A percentile compares a stretch with the other conserved stretches of the same genome.
Conservation (phyloP, 441 rosid genomes). For the Theobroma grandiflorum region DNA sequence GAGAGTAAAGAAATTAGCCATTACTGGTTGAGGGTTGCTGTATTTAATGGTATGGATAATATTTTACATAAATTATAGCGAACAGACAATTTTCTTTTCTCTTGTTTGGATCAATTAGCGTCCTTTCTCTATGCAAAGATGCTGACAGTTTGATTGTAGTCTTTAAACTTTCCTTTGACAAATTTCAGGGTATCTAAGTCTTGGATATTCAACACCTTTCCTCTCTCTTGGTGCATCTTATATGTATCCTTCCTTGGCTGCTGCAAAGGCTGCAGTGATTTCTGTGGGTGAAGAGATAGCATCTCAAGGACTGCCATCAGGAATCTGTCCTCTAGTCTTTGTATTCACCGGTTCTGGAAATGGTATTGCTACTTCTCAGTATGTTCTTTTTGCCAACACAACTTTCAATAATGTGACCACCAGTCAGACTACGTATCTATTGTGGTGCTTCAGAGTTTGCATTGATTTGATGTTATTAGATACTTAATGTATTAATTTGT, state of each 20-base stretch:
- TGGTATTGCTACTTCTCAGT: constrained; percentile 50
- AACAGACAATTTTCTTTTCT: background rate
- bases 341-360: constrained; percentile 89
- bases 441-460: constrained; percentile 3
- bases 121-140: background rate
- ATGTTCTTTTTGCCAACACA: background rate
- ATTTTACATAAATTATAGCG: background rate
- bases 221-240: constrained; percentile 86
- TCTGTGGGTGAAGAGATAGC: constrained; percentile 94
- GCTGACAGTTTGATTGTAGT: constrained; percentile 9
- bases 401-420: constrained; percentile 15
- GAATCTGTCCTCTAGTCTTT: constrained; percentile 90
- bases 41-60: no score
- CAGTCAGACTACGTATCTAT: background rate
- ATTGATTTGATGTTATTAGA: background rate
- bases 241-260: constrained; percentile 88
- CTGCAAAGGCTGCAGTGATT: constrained; percentile 90
- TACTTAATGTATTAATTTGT: background rate
- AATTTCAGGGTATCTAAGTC: constrained; percentile 75
- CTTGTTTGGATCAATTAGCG: background rate
- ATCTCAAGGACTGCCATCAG: constrained; percentile 76
- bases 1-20: background rate
- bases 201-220: constrained; percentile 91
- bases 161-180: background rate
- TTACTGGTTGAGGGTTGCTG: background rate